Evolutionary conservation across 352 stramenopile genomes (phyloP), one percentile per base, ranked within the genome.

Genomic region (Globisporangium apiculatum): DNA sequence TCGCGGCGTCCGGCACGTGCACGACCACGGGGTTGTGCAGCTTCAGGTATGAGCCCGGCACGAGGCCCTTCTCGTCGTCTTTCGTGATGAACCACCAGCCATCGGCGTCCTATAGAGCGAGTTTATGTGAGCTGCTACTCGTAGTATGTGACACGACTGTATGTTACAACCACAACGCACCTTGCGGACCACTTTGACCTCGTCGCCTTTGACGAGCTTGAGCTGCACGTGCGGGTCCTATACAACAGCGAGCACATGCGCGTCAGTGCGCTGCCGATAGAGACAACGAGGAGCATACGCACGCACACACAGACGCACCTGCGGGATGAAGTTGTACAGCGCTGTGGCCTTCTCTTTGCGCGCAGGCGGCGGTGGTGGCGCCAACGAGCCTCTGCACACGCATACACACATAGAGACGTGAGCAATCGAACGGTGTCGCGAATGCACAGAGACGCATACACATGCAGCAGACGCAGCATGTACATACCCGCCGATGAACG

Each of bases 21-120:
- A 80, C 62, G n/a, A 78, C 48, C 48, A 61, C 66, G 1, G 80
- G 78, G 55, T 86, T 83, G 54, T 89, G 80, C 50, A 91, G 75
- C 31, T 73, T 68, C 51, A 93, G 41, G 52, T 91, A 93, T 24
- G 80, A 83, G 10, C 80, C 83, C 0, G 83, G 83, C n/a, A 93
- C 83, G 38, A 93, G 71, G 0, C 83, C 83, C 53, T 91, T 90
- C 63, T 91, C 79, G 58, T 74, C 76, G 51, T 89, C 75, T 38
- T 89, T 77, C 17, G 79, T 65, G 35, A 93, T 81, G 58, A 93
- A 89, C 83, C 83, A 93, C 83, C 83, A 93, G 57, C 83, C 83
- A 53, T 93, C 83, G 51, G 67, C 73, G 59, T 93, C 83, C 65
- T 72, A 10, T 38, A 14, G 40, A 14, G 7, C 7, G 11, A 14